Percentiles rank a stretch among this genome's conserved stretches.
These are phyloP conservation scores for Pseudopithomyces chartarum DNA, from an alignment of 2,329 filamentous ascomycete species.

Conservation along the genomic window DNA sequence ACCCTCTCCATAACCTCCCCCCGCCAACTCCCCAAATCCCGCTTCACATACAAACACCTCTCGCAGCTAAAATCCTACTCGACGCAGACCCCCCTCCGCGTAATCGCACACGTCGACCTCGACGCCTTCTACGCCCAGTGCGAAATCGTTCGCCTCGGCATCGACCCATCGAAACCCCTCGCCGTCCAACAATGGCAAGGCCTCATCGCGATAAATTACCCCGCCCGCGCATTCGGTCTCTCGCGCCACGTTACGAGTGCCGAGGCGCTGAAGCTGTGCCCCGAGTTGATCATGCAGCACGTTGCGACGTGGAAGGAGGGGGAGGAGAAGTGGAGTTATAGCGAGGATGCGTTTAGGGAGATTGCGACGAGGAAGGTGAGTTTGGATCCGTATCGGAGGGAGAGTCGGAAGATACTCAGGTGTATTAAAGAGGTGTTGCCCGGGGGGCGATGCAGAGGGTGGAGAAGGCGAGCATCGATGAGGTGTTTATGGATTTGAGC, in stretches of 20 bases:
- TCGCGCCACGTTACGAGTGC: conserved; percentile 76
- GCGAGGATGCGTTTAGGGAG: conserved; percentile 75
- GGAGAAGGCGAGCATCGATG: conserved; percentile 94
- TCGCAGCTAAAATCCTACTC: conserved; percentile 74
- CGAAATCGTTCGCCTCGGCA: conserved; percentile 83
- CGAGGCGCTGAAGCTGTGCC: conserved; percentile 87
- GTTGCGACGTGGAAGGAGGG: conserved; percentile 95
- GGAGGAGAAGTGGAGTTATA: conserved; percentile 89
- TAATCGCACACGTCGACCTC: conserved; percentile 90
- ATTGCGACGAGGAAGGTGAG: conserved; percentile 93
- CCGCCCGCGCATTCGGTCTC: conserved; percentile 80
- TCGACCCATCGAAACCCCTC: conserved; percentile 76
- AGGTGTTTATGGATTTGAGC: conserved; percentile 92
- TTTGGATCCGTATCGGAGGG: conserved; percentile 84
- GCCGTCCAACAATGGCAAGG: conserved; percentile 96
- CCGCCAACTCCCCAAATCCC: conserved; percentile 59
- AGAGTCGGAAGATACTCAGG: conserved; percentile 81
- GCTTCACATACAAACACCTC: conserved; percentile 85
- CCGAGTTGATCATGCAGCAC: conserved; percentile 83
- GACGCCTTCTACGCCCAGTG: conserved; percentile 97
- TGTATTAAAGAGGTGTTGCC: conserved; percentile 77
- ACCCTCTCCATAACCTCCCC: conserved; percentile 45
- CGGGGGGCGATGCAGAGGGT: conserved; percentile 66
- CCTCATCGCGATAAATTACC: conserved; percentile 95
- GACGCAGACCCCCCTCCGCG: conserved; percentile 76